These are phyloP conservation scores for Carex cristatella DNA, from an alignment of 176 grass and related monocot genomes.

Conservation along the genomic window DNA sequence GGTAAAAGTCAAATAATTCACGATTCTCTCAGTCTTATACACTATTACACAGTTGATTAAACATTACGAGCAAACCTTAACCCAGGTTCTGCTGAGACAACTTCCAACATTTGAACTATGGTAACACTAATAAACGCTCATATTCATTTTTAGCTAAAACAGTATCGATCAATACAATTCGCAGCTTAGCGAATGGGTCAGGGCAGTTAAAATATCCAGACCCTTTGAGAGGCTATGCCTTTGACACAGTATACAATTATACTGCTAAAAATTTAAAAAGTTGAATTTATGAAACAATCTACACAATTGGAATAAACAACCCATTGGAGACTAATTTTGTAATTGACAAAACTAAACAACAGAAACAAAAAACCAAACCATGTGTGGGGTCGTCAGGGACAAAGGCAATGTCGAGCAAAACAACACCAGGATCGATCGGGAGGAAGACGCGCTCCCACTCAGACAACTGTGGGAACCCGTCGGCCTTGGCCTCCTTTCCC, in stretches of 20 bases:
- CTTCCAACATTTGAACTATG: background rate
- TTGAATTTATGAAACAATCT: background rate
- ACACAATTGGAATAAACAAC: background rate
- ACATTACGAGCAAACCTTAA: too few relatives aligned
- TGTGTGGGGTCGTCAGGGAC: constrained; percentile 80
- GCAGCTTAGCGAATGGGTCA: background rate
- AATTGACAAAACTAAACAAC: background rate
- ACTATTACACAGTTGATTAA: background rate
- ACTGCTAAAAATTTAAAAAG: background rate
- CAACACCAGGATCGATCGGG: constrained; percentile 77
- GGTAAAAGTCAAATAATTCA: background rate
- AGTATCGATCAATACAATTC: background rate
- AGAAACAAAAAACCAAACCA: constrained; percentile 26
- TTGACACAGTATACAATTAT: background rate
- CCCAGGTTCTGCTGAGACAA: background rate
- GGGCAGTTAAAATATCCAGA: background rate
- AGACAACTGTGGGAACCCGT: constrained; percentile 37
- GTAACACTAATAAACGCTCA: background rate
- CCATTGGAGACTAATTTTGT: background rate
- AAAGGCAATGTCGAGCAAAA: constrained; percentile 95
- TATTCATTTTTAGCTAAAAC: background rate
- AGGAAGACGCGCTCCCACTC: constrained; percentile 87
- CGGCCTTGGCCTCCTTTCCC: constrained; percentile 27
- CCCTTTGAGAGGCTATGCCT: background rate
- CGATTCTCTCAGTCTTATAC: background rate